A percentile compares a stretch with the other conserved stretches of the same genome.
phyloP scores from a whole-genome alignment of 2,329 filamentous ascomycete species.

The Hypoxylon sp. region DNA sequence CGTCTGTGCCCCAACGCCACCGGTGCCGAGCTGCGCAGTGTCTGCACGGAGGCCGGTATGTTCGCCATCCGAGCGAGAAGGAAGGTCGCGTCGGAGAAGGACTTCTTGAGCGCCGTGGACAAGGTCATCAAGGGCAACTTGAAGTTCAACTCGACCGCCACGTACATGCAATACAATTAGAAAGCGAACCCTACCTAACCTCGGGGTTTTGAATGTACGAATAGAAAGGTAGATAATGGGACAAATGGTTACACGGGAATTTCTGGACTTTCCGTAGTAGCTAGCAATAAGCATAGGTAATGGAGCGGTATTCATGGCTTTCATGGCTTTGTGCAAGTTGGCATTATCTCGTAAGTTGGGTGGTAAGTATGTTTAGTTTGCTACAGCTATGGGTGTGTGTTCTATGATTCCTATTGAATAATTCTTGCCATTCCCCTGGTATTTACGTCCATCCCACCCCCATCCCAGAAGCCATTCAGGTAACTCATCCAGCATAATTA shows the following conservation, averaged over 20 bases:
- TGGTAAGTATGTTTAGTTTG: not conserved
- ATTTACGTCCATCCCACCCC: slow-evolving; percentile 15
- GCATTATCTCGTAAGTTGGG: not conserved
- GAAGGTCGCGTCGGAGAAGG: slow-evolving; percentile 99
- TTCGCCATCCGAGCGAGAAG: slow-evolving; percentile 94
- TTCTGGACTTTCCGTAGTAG: slow-evolving; percentile 19
- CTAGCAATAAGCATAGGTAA: slow-evolving; percentile 19
- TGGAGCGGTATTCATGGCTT: slow-evolving; percentile 20
- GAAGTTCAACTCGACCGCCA: slow-evolving; percentile 99
- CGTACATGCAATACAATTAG: slow-evolving; percentile 99
- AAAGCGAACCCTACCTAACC: slow-evolving; percentile 8
- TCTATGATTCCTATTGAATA: slow-evolving; percentile 11
- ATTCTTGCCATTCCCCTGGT: not conserved
- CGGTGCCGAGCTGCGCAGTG: slow-evolving; percentile 93
- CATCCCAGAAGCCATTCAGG: not conserved
- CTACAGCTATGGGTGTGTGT: not conserved
- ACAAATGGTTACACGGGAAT: slow-evolving; percentile 15
- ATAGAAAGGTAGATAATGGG: slow-evolving; percentile 41
- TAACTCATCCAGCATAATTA: slow-evolving; percentile 13
- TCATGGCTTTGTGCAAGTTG: too few species aligned
- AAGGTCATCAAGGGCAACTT: slow-evolving; percentile 99
- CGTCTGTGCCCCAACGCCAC: slow-evolving; percentile 97
- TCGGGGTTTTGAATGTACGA: slow-evolving; percentile 30
- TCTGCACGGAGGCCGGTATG: slow-evolving; percentile 98
- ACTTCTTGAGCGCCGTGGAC: slow-evolving; percentile 97